Percentiles rank a stretch among this genome's conserved stretches.
Evolutionary conservation across 2,329 filamentous ascomycete species (phyloP).

Genomic region (Fonsecaea pugnacius): DNA sequence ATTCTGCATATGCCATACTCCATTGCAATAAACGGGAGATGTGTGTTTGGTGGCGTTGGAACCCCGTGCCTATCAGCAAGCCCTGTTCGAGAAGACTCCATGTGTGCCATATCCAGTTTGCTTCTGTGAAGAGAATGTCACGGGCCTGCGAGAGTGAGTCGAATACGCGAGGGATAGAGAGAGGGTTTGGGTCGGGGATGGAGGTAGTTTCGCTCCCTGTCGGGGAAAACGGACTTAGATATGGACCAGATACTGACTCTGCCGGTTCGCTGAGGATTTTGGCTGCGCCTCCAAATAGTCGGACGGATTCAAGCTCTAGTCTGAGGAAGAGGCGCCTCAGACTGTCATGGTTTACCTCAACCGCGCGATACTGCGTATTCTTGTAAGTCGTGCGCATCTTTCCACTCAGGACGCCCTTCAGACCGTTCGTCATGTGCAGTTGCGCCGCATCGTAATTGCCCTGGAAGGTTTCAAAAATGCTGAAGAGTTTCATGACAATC

Average conservation of each 20-base stretch:
- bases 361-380: conserved; percentile 33
- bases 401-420: conserved; percentile 31
- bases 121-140: conserved; percentile 36
- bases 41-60: conserved; percentile 33
- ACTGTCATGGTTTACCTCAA: conserved; percentile 31
- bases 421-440: conserved; percentile 29
- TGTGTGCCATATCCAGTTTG: conserved; percentile 36
- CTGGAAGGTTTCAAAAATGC: conserved; percentile 37
- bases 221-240: conserved; percentile 15
- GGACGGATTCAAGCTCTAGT: conserved; percentile 33
- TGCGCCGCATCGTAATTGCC: conserved; percentile 32
- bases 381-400: conserved; percentile 33
- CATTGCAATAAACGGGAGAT: conserved; percentile 35
- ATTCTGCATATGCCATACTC: conserved; percentile 37
- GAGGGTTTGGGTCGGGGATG: conserved; percentile 26
- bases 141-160: conserved; percentile 33
- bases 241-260: conserved; percentile 8
- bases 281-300: conserved; percentile 26
- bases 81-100: conserved; percentile 33
- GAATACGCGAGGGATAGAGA: conserved; percentile 32
- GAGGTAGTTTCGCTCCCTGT: not conserved
- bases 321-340: conserved; percentile 30
- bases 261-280: conserved; percentile 32
- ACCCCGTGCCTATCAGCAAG: conserved; percentile 23
- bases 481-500: conserved; percentile 34